Evolutionary conservation across 768 basidiomycete species (phyloP).

Genomic region (Leccinum truebloodii): DNA sequence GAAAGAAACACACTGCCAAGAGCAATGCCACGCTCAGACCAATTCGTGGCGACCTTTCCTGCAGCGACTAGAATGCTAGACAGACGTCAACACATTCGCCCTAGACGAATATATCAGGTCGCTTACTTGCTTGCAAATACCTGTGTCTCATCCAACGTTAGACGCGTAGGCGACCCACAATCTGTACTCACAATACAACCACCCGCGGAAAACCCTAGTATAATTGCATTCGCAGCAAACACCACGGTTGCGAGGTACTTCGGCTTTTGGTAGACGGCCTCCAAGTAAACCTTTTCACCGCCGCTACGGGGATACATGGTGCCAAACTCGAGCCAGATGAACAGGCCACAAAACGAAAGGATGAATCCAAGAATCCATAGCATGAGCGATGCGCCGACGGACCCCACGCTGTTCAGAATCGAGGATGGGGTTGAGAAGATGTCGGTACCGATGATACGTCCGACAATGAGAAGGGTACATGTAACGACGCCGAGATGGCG

Average conservation of each 20-base stretch:
- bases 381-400: slow-evolving; percentile 58
- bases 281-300: slow-evolving; percentile 64
- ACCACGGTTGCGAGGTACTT: slow-evolving; percentile 48
- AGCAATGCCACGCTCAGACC: slow-evolving; percentile 62
- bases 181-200: slow-evolving; percentile 47
- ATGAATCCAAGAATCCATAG: slow-evolving; percentile 63
- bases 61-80: slow-evolving; percentile 52
- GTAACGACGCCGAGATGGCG: slow-evolving; percentile 55
- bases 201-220: slow-evolving; percentile 42
- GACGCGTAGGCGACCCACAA: background rate
- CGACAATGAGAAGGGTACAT: slow-evolving; percentile 56
- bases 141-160: slow-evolving; percentile 10
- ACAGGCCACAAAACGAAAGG: slow-evolving; percentile 58
- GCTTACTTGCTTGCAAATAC: slow-evolving; percentile 37
- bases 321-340: slow-evolving; percentile 64
- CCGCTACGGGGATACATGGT: slow-evolving; percentile 63
- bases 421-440: slow-evolving; percentile 63
- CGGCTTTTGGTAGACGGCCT: slow-evolving; percentile 51
- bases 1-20: slow-evolving; percentile 45
- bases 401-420: slow-evolving; percentile 56
- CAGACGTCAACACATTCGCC: background rate
- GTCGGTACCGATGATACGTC: slow-evolving; percentile 57
- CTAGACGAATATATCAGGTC: background rate
- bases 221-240: slow-evolving; percentile 49
- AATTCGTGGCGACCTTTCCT: slow-evolving; percentile 41